Base-by-base conservation (phyloP, 768 basidiomycete species). In the Leucosporidium creatinivorum region DNA sequence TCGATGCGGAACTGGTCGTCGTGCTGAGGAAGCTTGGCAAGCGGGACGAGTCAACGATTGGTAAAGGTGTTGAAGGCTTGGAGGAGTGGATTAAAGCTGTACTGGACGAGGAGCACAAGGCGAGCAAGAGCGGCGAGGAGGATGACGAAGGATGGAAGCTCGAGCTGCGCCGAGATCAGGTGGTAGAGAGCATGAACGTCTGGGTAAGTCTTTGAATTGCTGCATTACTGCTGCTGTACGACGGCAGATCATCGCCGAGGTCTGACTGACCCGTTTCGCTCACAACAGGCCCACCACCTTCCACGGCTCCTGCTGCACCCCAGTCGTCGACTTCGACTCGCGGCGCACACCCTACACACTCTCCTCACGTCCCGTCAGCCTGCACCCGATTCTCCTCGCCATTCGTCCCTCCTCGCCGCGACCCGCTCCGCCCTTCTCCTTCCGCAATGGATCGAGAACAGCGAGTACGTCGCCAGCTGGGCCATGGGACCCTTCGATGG, bases 31-130 rank as follows among this genome's bases (percentile, higher is more conserved):
- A 84, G 69, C 81, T 98, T 61, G 86, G 84, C 31, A 98, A 98
- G 84, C 94, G 94, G 80, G 91, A 93, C 65, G 83, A 84, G 31
- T 83, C 91, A 33, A 97, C 94, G 2, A 88, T 89, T 77, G 79
- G 83, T 26, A 85, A 87, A 74, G 93, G 91, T 0, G 79, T 97
- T 69, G 93, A 96, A 75, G 93, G 94, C 67, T 78, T 98, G 33
- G 83, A 85, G 72, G 76, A 79, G 12, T 91, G 89, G 88, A 80
- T 91, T 5, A 48, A 23, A 26, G 68, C 61, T 52, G 63, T 66
- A 18, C 26, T 65, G 33, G 82, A 81, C 77, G 51, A 74, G 80
- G 69, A 71, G 10, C 78, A 77, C 1, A 13, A 31, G 55, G 25
- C 28, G 25, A 28, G 55, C 25, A 26, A 49, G 47, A 30, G 30